Evolutionary conservation across 768 basidiomycete species (phyloP).

Genomic region (Mycena pura): DNA sequence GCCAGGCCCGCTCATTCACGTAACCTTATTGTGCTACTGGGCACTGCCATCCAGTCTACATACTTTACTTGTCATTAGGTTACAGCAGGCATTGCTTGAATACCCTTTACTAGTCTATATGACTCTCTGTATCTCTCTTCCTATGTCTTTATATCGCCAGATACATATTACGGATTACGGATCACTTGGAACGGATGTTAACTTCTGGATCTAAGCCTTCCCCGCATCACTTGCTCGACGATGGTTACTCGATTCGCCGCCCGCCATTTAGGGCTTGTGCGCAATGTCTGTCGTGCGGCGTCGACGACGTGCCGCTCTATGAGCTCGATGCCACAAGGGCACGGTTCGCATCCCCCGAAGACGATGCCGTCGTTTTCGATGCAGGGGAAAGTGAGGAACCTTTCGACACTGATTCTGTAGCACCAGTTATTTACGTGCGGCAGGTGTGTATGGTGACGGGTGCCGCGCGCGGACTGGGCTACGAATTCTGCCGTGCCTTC

Average conservation of each 20-base stretch:
- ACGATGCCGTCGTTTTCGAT: constrained; percentile 82
- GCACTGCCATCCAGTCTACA: constrained; percentile 25
- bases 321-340: constrained; percentile 21
- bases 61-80: constrained; percentile 41
- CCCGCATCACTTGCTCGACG: not conserved
- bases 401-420: not conserved
- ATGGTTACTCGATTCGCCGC: constrained; percentile 20
- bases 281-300: constrained; percentile 35
- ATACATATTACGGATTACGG: constrained; percentile 5
- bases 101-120: constrained; percentile 42
- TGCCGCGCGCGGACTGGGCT: constrained; percentile 88
- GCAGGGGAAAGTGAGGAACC: constrained; percentile 65
- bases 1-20: constrained; percentile 44
- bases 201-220: not conserved
- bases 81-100: constrained; percentile 32
- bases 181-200: too few species aligned
- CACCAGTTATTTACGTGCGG: not conserved
- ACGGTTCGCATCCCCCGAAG: constrained; percentile 43
- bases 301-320: constrained; percentile 24
- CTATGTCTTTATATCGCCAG: constrained; percentile 21
- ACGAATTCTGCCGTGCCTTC: constrained; percentile 91
- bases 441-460: constrained; percentile 94
- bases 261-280: constrained; percentile 9
- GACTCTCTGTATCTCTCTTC: constrained; percentile 46
- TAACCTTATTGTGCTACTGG: constrained; percentile 28